Evolutionary conservation across 1,284 basidiomycete genomes (phyloP).

Genomic region (Austroboletus novae-zelandiae): DNA sequence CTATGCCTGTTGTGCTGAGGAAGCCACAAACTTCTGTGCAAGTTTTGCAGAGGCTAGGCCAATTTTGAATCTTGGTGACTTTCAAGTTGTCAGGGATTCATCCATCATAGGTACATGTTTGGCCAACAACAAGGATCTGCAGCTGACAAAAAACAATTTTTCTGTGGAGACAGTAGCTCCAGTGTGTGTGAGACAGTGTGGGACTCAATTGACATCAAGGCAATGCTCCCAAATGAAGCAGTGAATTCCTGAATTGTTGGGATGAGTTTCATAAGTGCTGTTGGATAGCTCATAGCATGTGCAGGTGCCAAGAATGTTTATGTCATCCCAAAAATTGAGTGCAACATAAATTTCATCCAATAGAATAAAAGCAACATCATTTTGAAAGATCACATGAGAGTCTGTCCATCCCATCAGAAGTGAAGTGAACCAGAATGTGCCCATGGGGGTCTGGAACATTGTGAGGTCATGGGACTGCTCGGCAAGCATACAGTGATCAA

Average conservation of each 20-base stretch:
- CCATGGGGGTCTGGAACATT: no score
- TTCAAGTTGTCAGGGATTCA: background rate
- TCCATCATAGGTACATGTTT: constrained; percentile 14
- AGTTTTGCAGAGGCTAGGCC: background rate
- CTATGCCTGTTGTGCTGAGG: constrained; percentile 24
- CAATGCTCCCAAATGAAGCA: constrained; percentile 28
- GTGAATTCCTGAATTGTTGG: constrained; percentile 27
- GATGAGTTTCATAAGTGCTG: constrained; percentile 25
- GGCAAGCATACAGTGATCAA: no score
- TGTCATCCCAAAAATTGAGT: constrained; percentile 11
- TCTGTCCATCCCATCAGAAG: constrained; percentile 43
- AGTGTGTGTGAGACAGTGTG: constrained; percentile 18
- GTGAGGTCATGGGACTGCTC: no score
- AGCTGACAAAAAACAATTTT: constrained; percentile 14
- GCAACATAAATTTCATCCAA: constrained; percentile 32
- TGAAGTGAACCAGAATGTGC: constrained; percentile 13
- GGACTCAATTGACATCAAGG: constrained; percentile 15
- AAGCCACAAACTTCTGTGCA: constrained; percentile 28
- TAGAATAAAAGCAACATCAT: constrained; percentile 36
- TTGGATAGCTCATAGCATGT: no score
- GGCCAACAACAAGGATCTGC: constrained; percentile 13
- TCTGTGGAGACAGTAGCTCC: constrained; percentile 18
- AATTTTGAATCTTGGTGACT: background rate
- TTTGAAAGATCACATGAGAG: background rate
- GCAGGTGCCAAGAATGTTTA: constrained; percentile 5